Conservation (phyloP, 805 yeast species). For the Wickerhamiella qilinensis region DNA sequence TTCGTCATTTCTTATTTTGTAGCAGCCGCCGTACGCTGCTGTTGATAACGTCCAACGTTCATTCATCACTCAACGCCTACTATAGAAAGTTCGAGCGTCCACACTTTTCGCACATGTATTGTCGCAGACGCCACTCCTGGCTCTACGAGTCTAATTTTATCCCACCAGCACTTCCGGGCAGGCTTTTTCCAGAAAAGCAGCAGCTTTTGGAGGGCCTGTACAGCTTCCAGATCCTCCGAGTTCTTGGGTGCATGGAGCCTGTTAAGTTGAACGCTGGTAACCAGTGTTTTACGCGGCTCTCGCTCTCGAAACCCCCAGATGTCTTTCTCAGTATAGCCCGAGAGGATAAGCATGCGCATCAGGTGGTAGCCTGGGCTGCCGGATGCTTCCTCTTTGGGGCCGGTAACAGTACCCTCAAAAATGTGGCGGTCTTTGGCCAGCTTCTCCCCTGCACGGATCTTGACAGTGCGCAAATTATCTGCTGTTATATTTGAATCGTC, state of each 20-base stretch:
- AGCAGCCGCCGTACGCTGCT: too few species aligned
- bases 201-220: constrained; percentile 37
- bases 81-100: constrained; percentile 90
- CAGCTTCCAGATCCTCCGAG: constrained; percentile 8
- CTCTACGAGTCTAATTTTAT: constrained; percentile 24
- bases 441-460: constrained; percentile 54
- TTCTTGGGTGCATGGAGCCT: constrained; percentile 21
- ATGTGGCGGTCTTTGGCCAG: constrained; percentile 42
- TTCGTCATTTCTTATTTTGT: too few species aligned
- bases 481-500: constrained; percentile 37
- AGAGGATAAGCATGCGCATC: constrained; percentile 82
- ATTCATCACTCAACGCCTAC: constrained; percentile 39
- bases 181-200: constrained; percentile 94
- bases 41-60: too few species aligned
- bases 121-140: constrained; percentile 29
- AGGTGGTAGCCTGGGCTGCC: constrained; percentile 92
- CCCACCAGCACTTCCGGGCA: constrained; percentile 99
- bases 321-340: constrained; percentile 57
- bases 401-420: constrained; percentile 29
- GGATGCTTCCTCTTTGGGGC: constrained; percentile 17
- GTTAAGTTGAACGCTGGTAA: constrained; percentile 65
- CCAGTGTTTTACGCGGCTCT: constrained; percentile 77
- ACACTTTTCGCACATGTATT: constrained; percentile 80
- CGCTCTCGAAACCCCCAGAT: constrained; percentile 81
- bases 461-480: constrained; percentile 50